phyloP scores from a whole-genome alignment of 495 filamentous ascomycete genomes.

The Peziza echinospora region DNA sequence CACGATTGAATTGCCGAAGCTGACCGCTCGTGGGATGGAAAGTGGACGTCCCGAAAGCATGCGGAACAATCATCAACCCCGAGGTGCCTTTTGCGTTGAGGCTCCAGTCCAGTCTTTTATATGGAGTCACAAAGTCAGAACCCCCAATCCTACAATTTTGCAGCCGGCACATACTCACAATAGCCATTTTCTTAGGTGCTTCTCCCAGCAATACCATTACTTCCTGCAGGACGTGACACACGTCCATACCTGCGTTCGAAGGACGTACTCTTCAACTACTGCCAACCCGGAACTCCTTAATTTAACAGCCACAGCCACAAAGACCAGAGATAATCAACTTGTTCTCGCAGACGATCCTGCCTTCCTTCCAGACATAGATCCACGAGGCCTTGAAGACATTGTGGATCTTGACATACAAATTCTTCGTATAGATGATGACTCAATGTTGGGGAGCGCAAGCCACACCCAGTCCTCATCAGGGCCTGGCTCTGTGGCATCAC shows the following conservation, averaged over 20 bases:
- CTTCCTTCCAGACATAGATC: conserved; percentile 43
- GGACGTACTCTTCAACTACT: conserved; percentile 15
- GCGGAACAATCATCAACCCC: conserved; percentile 62
- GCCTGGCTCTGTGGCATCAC: too few species aligned
- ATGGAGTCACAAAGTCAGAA: conserved; percentile 12
- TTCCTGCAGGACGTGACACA: conserved; percentile 59
- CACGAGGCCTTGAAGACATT: background rate
- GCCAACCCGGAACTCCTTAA: conserved; percentile 40
- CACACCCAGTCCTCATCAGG: too few species aligned
- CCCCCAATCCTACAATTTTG: conserved; percentile 1
- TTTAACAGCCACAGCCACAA: conserved; percentile 25
- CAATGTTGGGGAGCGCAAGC: too few species aligned
- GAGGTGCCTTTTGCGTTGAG: conserved; percentile 78
- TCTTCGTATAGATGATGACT: too few species aligned
- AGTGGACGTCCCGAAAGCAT: conserved; percentile 71
- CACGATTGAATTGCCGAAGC: background rate
- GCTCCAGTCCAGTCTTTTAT: conserved; percentile 75
- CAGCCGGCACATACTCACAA: background rate
- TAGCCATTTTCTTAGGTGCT: conserved; percentile 35
- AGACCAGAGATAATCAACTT: conserved; percentile 50
- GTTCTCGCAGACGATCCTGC: conserved; percentile 63
- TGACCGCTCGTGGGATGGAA: too few species aligned
- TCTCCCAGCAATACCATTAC: conserved; percentile 68
- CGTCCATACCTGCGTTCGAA: conserved; percentile 52
- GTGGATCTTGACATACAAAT: too few species aligned